Base-by-base conservation (phyloP, 2,329 filamentous ascomycete species). In the Fusarium avenaceum region DNA sequence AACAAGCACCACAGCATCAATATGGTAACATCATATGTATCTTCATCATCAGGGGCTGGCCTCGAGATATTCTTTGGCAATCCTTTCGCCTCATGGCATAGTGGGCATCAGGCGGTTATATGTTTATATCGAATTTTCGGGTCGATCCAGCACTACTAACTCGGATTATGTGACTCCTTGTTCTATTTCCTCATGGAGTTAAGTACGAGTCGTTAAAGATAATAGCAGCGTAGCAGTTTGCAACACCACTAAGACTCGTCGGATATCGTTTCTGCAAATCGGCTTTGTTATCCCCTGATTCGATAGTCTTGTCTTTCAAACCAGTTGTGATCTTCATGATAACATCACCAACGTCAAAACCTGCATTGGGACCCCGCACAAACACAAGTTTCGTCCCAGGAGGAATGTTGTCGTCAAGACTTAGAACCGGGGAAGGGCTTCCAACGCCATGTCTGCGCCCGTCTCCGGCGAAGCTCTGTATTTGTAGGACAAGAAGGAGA, bases 381-480 rank as follows among this genome's bases (percentile, higher is more conserved):
- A 26, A 26, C 26, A 26, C 26, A 26, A 26, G 26, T 7, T 26
- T 26, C 26, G 26, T 26, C 26, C 26, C 26, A 26, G 26, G 26
- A 26, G 26, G 26, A 26, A 26, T 26, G 26, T 26, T 26, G 26
- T 55, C 56, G 35, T 17, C 26, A 26, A 59, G 56, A 30, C 20
- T 59, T 46, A 26, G 56, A 1, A 47, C 35, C 9, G 56, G 42
- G 13, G 42, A 42, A 4, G 56, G 56, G 14, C 46, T 28, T 45
- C 56, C 56, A 54, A 59, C 42, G 49, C 56, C 56, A 45, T 55
- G 55, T 45, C 26, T 59, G 50, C 42, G 55, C 26, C 26, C 26
- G 26, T 26, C 26, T n/a, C 50, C 33, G 32, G 33, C 43, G 56
- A 59, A 59, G 42, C 33, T 59, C 56, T 55, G 50, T 20, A 59